Evolutionary conservation across 148 eudicot species (phyloP), one percentile per base, ranked within the genome.

Genomic region (Cornus suecica): DNA sequence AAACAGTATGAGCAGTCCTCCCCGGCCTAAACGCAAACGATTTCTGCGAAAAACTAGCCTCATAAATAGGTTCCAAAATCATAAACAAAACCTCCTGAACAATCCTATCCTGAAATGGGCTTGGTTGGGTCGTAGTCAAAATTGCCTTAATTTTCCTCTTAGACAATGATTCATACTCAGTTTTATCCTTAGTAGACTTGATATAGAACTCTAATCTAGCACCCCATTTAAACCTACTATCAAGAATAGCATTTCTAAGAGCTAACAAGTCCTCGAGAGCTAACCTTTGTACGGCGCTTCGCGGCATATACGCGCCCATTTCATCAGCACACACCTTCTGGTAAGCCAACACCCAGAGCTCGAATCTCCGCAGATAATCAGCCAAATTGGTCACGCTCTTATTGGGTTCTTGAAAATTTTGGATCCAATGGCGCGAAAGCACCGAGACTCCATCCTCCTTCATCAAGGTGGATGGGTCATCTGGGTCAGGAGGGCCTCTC

Each of bases 1-100:
- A 70, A 61, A 77, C 98, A 0, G 97, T 94, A 76, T 94, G 98
- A 16, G 91, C 88, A 66, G 84, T 89, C 85, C 98, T 86, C 60
- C 98, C 98, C 7, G 98, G 98, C 80, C 98, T 84, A 87, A 90
- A 94, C 1, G 98, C 97, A 87, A 83, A 92, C 10, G 98, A 94
- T 80, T 92, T 94, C 74, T 88, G 85, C 2, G 97, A 92, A 80
- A 94, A 94, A 26, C 95, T 74, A 14, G 90, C 84, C 84, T 94
- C 98, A 73, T 87, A 92, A 74, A 94, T 83, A 0, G 98, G 98
- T 89, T 94, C 98, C 87, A 94, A 80, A 26, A 91, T 75, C 98
- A 91, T 92, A 56, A 90, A 89, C 81, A 94, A 72, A 51, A 94
- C 98, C 83, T 94, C 98, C 79, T 94, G 98, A 69, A 94, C 98